Conservation (phyloP, 2,329 filamentous ascomycete genomes). For the Aspergillus chevalieri region DNA sequence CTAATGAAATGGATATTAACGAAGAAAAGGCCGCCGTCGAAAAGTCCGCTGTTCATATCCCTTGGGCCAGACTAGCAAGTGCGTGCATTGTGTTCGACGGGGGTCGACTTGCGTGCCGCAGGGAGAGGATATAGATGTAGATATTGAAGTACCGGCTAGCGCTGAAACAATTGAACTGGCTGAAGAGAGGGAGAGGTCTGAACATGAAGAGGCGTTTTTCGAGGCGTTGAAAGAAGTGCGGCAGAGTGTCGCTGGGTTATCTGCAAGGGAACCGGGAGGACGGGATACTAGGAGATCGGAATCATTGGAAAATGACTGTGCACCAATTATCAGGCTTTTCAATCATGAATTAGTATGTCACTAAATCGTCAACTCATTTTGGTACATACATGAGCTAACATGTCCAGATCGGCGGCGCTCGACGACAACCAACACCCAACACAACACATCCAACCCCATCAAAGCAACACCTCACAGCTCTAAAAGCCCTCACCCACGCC, state of each 20-base stretch:
- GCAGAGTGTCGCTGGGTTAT: neutral
- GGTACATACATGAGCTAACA: neutral
- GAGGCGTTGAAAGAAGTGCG: neutral
- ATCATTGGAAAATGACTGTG: neutral
- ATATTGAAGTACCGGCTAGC: neutral
- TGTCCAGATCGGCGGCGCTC: neutral
- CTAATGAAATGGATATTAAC: neutral
- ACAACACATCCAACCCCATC: neutral
- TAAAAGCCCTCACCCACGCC: neutral
- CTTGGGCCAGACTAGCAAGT: neutral
- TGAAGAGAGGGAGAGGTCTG: neutral
- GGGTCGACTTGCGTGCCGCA: neutral
- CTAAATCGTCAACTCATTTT: neutral
- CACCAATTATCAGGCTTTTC: neutral
- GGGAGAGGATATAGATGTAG: neutral
- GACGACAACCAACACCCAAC: neutral
- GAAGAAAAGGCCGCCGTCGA: neutral
- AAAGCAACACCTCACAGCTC: neutral
- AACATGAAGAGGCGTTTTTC: neutral
- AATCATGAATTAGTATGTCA: neutral
- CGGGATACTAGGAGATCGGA: neutral
- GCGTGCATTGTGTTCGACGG: neutral
- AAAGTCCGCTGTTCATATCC: neutral
- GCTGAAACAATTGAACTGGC: neutral
- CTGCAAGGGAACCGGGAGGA: neutral